Evolutionary conservation across 2,329 filamentous ascomycete species (phyloP), one percentile per base, ranked within the genome.

Genomic region (Colletotrichum sp.): DNA sequence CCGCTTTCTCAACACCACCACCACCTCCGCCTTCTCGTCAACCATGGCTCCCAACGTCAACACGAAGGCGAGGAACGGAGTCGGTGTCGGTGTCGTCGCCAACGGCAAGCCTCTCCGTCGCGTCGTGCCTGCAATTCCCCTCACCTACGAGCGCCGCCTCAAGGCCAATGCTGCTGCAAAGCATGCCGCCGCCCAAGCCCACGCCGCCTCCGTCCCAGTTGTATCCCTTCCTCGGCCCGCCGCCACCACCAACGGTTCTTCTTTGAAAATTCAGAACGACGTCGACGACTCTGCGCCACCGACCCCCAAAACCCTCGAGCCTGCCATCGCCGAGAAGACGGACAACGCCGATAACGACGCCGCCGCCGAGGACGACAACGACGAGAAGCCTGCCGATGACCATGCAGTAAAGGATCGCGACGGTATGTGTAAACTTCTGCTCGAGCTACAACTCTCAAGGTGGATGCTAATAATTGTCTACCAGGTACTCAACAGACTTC

Each of bases 91-190:
- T 52, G 44, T 52, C 39, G 39, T 49, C 71, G 65, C 65, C 57
- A 26, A 66, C 39, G 76, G 76, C 64, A 72, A 69, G 66, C 15
- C 49, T 24, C 10, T 59, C 30, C 85, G 84, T 78, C 80, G 83
- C 64, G 81, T 86, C 55, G 80, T 84, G 72, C 85, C 85, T 75
- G 85, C 82, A 71, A 82, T 87, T 62, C 85, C 85, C 65, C 78
- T 87, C 77, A 84, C 84, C 21, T 82, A 85, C 69, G 72, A 69
- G 30, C 77, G 77, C 32, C 77, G 77, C 77, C 81, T 84, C 67
- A 87, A 85, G 78, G 59, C 74, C 71, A 76, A 74, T 69, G 74
- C 71, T 28, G 74, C 74, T 84, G 85, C 72, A 82, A 85, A 78
- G 82, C 83, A 72, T 44, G 82, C 83, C 49, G 79, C 82, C 13